Base-by-base conservation (phyloP, 2,329 filamentous ascomycete genomes). In the Huntiella decipiens region DNA sequence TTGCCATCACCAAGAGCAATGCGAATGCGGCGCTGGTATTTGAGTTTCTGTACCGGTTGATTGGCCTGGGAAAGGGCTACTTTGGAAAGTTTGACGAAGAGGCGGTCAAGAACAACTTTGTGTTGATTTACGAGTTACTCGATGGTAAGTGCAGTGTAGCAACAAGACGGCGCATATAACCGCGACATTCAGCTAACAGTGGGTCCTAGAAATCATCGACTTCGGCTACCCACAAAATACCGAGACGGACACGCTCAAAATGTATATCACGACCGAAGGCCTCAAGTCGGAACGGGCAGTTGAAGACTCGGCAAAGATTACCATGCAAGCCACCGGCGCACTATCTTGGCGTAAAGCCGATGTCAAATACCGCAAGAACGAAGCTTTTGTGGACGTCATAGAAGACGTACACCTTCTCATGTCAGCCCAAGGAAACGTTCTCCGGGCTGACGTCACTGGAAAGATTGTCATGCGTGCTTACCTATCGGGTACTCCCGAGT, bases 31-130 rank as follows among this genome's bases (percentile, higher is more conserved):
- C 92, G 37, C 74, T 98, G 47, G 85, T 98, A 17, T 98, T 98
- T 58, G 91, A 98, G 66, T 98, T 98, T 60, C 69, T 98, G 51
- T 96, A 96, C 67, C 77, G 87, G 55, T 67, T 98, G 57, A 83
- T 95, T 53, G 74, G 80, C 58, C 69, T 98, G 53, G 91, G 91
- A 37, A 86, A 83, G 65, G 84, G 86, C 48, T 98, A 98, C 65
- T 98, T 98, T 70, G 88, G 83, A 60, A 96, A 96, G 64, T 94
- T 98, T 59, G 91, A 98, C 58, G 91, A 98, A 70, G 91, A 98
- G 66, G 87, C 91, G 48, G 88, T 98, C 56, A 98, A 98, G 79
- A 96, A 95, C 66, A 98, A 98, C 68, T 98, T 98, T 66, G 91
- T 98, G 53, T 70, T 98, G 54, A 86, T 98, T 35, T 98, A 98